Base-by-base conservation (phyloP, 495 filamentous ascomycete species). In the Pyronema domesticum region DNA sequence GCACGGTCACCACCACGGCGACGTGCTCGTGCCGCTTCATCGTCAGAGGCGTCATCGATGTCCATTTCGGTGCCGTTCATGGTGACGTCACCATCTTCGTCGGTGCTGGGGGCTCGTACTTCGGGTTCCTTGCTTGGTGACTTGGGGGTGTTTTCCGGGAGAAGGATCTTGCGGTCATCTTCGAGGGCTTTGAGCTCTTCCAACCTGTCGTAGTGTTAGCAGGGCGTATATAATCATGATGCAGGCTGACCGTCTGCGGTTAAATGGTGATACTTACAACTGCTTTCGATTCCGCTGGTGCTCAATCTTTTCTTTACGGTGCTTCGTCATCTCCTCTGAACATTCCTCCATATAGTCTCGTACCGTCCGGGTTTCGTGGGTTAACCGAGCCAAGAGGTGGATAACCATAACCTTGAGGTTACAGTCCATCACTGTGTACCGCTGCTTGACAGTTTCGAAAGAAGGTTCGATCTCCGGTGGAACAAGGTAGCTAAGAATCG, bases 231-330 rank as follows among this genome's bases (percentile, higher is more conserved):
- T 30, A 1, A 30, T 5, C 23, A 30, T 5, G 23, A 2, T 30
- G 23, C 23, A 30, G 40, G 18, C 17, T 8, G 8, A 9, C n/a
- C 11, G 37, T 5, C 13, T 50, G 68, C 48, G 66, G 60, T 37
- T 37, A 51, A 60, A 13, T 14, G 51, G 46, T 55, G 45, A 37
- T n/a, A 82, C 88, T 73, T 78, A 95, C 89, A 77, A 74, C 67
- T 75, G 73, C 66, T 91, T 95, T 61, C 83, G 79, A 52, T 81
- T 75, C 54, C 86, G 77, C 67, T 96, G 91, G 65, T 79, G 81
- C 59, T 94, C 85, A 54, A 94, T 95, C 69, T 94, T 96, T 67
- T 93, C 83, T 68, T 96, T 98, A 15, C 91, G 76, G 62, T 87
- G 82, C 42, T 78, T 78, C 3, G 91, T 98, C 93, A 95, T 95